Evolutionary conservation across 2,329 filamentous ascomycete species (phyloP), one percentile per base, ranked within the genome.

Genomic region (Pestalotiopsis sp.): DNA sequence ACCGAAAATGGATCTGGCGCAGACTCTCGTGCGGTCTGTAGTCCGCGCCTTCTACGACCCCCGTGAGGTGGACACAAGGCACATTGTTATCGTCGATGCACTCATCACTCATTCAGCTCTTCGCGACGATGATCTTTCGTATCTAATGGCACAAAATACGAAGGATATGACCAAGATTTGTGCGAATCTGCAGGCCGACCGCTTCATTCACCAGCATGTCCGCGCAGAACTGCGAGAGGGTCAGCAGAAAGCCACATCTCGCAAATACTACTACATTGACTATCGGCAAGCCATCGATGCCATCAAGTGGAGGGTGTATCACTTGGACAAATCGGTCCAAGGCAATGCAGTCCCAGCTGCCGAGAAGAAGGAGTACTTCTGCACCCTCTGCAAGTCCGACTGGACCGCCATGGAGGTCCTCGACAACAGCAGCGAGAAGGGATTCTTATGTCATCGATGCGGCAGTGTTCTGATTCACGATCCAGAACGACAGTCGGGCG

Each of bases 191-290:
- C 90, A 90, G 74, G 94, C 97, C 78, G 94, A 97, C 77, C 92
- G 95, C 67, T 90, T 99, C 76, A 84, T 98, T 69, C 89, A 90
- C 76, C 61, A 56, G 71, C 91, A 91, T 79, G 90, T 91, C 39
- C 91, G 94, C 70, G 89, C 91, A 64, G 94, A 97, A 78, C 84
- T 92, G 67, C 91, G 91, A 73, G 92, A 95, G 77, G 94, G 93
- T 65, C 93, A 94, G 69, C 91, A 92, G 69, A 91, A 94, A 66
- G 92, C 94, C 4, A 91, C 92, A 73, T 94, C 92, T 78, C 90
- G 94, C 75, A 97, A 95, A 71, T 99, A 97, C 86, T 99, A 97
- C 84, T 99, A 94, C 81, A 95, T 99, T 78, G 95, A 98, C 79
- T 97, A 97, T 77, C 94, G 96, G 69, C 92, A 94, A 69, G 94